phyloP scores from a whole-genome alignment of 2,329 filamentous ascomycete species.

The Ophiocordyceps camponoti-rufipedis region DNA sequence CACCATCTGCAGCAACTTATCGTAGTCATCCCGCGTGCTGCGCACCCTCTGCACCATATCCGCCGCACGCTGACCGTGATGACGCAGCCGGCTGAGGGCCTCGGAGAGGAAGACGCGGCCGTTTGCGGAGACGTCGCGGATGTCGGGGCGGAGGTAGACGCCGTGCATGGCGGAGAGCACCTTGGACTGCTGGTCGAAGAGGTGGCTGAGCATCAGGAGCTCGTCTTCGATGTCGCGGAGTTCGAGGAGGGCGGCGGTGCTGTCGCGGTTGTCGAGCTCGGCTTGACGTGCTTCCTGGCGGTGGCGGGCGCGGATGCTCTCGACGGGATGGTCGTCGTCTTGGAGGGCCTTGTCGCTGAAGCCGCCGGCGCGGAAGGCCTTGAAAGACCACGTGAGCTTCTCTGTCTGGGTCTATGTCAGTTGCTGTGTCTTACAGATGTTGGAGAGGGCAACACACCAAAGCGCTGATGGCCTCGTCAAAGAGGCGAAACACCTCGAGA shows the following conservation, averaged over 20 bases:
- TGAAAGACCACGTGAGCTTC: constrained; percentile 42
- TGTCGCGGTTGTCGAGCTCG: constrained; percentile 41
- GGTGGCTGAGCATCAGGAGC: constrained; percentile 32
- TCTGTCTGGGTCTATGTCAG: constrained; percentile 27
- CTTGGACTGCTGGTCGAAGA: constrained; percentile 38
- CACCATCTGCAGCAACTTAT: constrained; percentile 48
- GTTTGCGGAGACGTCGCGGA: constrained; percentile 21
- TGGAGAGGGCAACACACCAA: constrained; percentile 23
- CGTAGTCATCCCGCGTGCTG: constrained; percentile 40
- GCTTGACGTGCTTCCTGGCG: constrained; percentile 22
- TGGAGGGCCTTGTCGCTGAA: constrained; percentile 26
- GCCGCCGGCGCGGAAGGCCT: constrained; percentile 39
- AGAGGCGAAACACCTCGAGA: constrained; percentile 44
- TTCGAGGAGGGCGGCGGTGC: constrained; percentile 43
- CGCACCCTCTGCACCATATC: constrained; percentile 43
- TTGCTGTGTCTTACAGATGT: too few species aligned
- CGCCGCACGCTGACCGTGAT: constrained; percentile 32
- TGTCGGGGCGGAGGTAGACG: constrained; percentile 21
- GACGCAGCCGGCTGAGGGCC: constrained; percentile 31
- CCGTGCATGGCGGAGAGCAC: constrained; percentile 29
- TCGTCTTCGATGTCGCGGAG: constrained; percentile 48
- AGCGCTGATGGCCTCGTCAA: constrained; percentile 47
- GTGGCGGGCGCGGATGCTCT: constrained; percentile 19
- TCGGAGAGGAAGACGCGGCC: constrained; percentile 33
- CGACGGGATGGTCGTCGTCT: constrained; percentile 22